Base-by-base conservation (phyloP, 768 basidiomycete genomes). In the Auriscalpium vulgare region DNA sequence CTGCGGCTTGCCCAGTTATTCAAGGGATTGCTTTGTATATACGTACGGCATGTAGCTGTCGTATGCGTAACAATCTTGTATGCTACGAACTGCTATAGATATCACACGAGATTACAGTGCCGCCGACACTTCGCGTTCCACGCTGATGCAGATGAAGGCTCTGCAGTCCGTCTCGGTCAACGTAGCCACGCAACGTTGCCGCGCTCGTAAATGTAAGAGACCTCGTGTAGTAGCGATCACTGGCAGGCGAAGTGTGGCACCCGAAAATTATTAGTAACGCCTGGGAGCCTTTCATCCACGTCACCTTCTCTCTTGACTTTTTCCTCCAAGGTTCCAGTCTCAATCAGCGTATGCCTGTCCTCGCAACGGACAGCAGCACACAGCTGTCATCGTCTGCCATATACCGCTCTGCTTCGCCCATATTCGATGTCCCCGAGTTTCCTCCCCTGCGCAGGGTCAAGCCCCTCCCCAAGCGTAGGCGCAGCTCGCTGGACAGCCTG, bases 381-480 rank as follows among this genome's bases (percentile, higher is more conserved):
- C 21, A 19, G 36, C 21, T 53, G 13, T 19, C 37, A 10, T 51
- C 50, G 34, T 43, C 52, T 37, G 29, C 38, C 40, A 53, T 53
- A 19, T 54, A 54, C 29, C 38, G 40, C 37, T 17, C 35, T 17
- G n/a, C 66, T 38, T 78, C 83, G 53, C 80, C 84, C 52, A 73
- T 81, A 61, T 83, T 84, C 73, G 85, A 86, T 71, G 72, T 77
- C 55, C 78, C 83, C 61, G 84, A 85, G 65, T 79, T 83, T 66
- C 79, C 81, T 45, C 68, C 79, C 40, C 71, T 82, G 52, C 77
- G 88, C 62, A 75, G 83, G 59, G 78, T 89, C 64, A 90, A 88
- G 67, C 88, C 89, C 43, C 76, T 89, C 44, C 88, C 89, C 29
- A 89, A 88, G 72, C 80, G 88, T 61, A 78, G 84, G 59, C 81